phyloP scores from a whole-genome alignment of 805 yeast genomes.

The Metschnikowia similis region DNA sequence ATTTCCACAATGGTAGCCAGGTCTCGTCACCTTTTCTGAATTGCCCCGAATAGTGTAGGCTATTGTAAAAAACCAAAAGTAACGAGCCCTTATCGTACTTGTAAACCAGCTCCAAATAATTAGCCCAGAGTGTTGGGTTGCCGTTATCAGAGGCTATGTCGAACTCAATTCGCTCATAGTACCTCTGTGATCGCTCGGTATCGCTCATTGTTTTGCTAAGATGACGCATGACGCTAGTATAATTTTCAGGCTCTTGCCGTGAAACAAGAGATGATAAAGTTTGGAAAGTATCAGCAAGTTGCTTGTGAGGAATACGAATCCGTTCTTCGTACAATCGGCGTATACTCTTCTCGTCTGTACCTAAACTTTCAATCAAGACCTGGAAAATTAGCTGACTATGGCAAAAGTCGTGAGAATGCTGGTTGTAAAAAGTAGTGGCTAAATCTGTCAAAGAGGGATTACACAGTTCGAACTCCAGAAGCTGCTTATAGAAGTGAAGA shows the following conservation, averaged over 20 bases:
- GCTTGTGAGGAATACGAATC: constrained; percentile 38
- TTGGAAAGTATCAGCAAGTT: constrained; percentile 37
- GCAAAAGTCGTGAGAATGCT: constrained; percentile 21
- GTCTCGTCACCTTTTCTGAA: constrained; percentile 2
- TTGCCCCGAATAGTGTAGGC: constrained; percentile 4
- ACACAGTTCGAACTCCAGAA: background rate
- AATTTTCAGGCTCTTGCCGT: constrained; percentile 19
- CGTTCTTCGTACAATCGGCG: constrained; percentile 25
- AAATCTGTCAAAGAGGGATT: background rate
- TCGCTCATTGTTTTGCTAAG: constrained; percentile 28
- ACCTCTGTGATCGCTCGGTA: constrained; percentile 24
- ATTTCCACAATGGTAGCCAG: constrained; percentile 11
- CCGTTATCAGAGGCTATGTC: constrained; percentile 16
- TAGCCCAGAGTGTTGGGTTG: constrained; percentile 24
- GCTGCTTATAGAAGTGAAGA: background rate
- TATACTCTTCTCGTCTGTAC: constrained; percentile 13
- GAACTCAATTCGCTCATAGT: constrained; percentile 36
- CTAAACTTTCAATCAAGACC: constrained; percentile 7
- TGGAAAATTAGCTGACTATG: constrained; percentile 21
- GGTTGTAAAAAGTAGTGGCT: background rate
- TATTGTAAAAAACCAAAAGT: constrained; percentile 24
- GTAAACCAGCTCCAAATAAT: constrained; percentile 28
- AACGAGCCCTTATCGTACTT: constrained; percentile 12
- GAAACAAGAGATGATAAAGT: constrained; percentile 41
- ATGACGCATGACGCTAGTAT: constrained; percentile 31